Evolutionary conservation across 2,329 filamentous ascomycete genomes (phyloP), one percentile per base, ranked within the genome.

Genomic region (Penicillium sp.): DNA sequence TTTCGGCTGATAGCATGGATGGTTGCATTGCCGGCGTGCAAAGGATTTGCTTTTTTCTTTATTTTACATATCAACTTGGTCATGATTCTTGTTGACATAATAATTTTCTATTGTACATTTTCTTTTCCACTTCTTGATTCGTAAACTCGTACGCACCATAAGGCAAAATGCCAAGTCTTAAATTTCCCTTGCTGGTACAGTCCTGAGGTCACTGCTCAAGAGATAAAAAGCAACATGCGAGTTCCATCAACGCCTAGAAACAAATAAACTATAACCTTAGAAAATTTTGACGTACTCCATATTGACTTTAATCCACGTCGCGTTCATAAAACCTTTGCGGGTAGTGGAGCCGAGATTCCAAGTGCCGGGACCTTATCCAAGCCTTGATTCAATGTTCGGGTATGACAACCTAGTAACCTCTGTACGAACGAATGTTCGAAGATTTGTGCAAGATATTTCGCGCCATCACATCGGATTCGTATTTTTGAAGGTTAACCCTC

Each of bases 21-120:
- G 23, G 26, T 52, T 48, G 54, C 43, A 56, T 56, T 52, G 9
- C 21, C 39, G 54, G 54, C 48, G 54, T 35, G 44, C 39, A 25
- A 3, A 8, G 46, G 31, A 26, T 39, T 27, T 50, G 14, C 13
- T 27, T 50, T 23, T 11, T 14, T n/a, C 25, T 47, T 42, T 3
- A 23, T 4, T 23, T 42, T 42, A 42, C 39, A 23, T 42, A 42
- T 23, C 19, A 42, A 42, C 5, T 42, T 42, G 19, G 19, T 42
- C 19, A 42, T 21, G 39, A 42, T 14, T 7, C 19, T 13, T 23
- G n/a, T 42, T 5, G 39, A 23, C n/a, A 42, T 23, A 6, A 21
- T 23, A 42, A 23, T 42, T 23, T 23, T 13, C 4, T 10, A 42
- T 42, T 23, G n/a, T 4, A 7, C 39, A 21, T 3, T 39, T 8